Base-by-base conservation (phyloP, 2,329 filamentous ascomycete genomes). In the Neofusicoccum umdonicola region DNA sequence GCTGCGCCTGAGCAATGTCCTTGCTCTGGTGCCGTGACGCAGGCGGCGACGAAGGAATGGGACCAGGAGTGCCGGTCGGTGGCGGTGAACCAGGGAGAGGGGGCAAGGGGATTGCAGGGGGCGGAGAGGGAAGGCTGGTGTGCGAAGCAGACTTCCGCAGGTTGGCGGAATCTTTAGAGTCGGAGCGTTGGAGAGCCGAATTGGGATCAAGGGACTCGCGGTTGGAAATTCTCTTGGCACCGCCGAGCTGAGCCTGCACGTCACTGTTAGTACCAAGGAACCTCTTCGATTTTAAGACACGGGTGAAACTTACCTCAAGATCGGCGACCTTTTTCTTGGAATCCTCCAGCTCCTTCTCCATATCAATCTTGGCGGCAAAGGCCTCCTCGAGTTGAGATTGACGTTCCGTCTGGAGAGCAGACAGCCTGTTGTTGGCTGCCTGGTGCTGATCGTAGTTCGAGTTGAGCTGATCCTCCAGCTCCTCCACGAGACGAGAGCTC, bases 401-500 rank as follows among this genome's bases (percentile, higher is more conserved):
- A 31, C 77, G 75, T 71, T 83, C 82, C 2, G 74, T 77, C 66
- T 83, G 81, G 62, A 83, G 76, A 66, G 90, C 89, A 61, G 93
- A 97, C 62, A 98, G 81, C 62, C 94, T 88, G 79, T 97, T 96
- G 76, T 87, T 93, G 12, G 89, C 88, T 66, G 87, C 83, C 73
- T 97, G 92, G 66, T 94, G 93, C 75, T 97, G 91, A 73, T 99
- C 95, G 78, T 93, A 99, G 79, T 95, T 97, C 75, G 86, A 92
- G 74, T 94, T 93, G 62, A 99, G 87, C 77, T 99, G 95, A 71
- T 98, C 94, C 78, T 99, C 95, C 4, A 99, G 88, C 79, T 99
- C 94, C 76, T 98, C 92, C 8, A 99, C 92, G 12, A 99, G 83
- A 22, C 92, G 88, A 47, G 91, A 90, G 77, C 95, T 96, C 84